Percentiles rank a stretch among this genome's conserved stretches.
Conservation (phyloP, 192 early-diverging fungal species). For the Coemansia sp. region DNA sequence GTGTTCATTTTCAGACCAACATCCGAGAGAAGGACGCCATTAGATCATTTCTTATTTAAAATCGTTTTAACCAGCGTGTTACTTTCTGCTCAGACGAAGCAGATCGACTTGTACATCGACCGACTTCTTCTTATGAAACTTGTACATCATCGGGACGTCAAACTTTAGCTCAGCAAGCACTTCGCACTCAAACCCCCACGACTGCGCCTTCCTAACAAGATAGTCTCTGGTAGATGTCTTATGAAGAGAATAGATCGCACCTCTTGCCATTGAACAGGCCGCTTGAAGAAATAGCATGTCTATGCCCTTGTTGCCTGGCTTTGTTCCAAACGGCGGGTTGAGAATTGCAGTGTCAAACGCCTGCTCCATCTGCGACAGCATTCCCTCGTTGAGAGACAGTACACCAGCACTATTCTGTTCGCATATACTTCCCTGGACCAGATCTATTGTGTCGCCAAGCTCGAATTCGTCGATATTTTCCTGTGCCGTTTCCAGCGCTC, state of each 20-base stretch:
- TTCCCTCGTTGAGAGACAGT: slow-evolving; percentile 23
- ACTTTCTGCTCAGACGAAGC: slow-evolving; percentile 50
- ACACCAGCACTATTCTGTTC: slow-evolving; percentile 1
- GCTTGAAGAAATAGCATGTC: slow-evolving; percentile 73
- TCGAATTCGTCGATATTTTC: slow-evolving; percentile 62
- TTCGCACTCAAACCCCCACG: slow-evolving; percentile 71
- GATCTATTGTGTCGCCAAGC: slow-evolving; percentile 63
- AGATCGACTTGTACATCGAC: slow-evolving; percentile 75
- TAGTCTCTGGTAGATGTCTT: slow-evolving; percentile 75
- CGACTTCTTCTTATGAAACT: slow-evolving; percentile 72
- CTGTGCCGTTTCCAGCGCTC: slow-evolving; percentile 67
- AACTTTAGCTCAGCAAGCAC: slow-evolving; percentile 76
- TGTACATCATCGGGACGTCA: slow-evolving; percentile 78
- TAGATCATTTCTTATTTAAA: too few species aligned
- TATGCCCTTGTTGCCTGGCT: slow-evolving; percentile 67
- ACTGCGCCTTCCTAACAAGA: slow-evolving; percentile 66
- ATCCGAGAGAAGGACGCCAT: too few species aligned
- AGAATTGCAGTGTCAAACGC: slow-evolving; percentile 75
- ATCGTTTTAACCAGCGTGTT: neutral
- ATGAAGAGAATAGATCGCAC: slow-evolving; percentile 74
- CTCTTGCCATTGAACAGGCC: slow-evolving; percentile 59
- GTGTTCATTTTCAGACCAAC: too few species aligned
- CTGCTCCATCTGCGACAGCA: slow-evolving; percentile 49
- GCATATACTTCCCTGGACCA: slow-evolving; percentile 60
- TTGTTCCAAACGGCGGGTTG: slow-evolving; percentile 84